Evolutionary conservation across 2,329 filamentous ascomycete species (phyloP).

Genomic region (Calonectria honghensis): DNA sequence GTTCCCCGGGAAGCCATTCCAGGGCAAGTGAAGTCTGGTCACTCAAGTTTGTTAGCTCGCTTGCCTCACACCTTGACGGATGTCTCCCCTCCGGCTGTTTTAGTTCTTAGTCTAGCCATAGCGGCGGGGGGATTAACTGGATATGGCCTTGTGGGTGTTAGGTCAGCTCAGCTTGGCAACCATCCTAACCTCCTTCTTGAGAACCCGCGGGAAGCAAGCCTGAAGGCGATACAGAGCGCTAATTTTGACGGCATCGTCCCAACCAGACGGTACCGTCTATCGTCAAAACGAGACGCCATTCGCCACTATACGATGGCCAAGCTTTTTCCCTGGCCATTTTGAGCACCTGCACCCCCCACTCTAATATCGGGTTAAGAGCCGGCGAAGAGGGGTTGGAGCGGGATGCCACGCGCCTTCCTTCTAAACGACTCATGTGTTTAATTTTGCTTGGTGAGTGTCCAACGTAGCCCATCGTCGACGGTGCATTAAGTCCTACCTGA

Average conservation of each 20-base stretch:
- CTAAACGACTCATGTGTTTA: neutral
- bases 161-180: neutral
- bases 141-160: conserved; percentile 14
- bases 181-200: conserved; percentile 10
- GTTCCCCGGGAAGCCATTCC: conserved; percentile 5
- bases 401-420: neutral
- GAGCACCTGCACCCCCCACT: neutral
- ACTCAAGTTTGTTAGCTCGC: neutral
- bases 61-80: neutral
- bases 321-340: neutral
- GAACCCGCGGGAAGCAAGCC: neutral
- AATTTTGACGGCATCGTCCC: neutral
- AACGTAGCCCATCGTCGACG: neutral
- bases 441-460: neutral
- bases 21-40: neutral
- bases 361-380: neutral
- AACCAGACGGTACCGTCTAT: neutral
- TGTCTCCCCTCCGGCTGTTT: neutral
- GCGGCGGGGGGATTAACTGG: neutral
- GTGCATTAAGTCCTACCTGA: neutral
- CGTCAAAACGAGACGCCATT: neutral
- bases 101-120: neutral
- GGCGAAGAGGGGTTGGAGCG: neutral
- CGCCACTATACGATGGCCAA: neutral
- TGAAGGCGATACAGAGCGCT: neutral